Conservation (phyloP, 805 yeast species). For the Teunomyces atbi region DNA sequence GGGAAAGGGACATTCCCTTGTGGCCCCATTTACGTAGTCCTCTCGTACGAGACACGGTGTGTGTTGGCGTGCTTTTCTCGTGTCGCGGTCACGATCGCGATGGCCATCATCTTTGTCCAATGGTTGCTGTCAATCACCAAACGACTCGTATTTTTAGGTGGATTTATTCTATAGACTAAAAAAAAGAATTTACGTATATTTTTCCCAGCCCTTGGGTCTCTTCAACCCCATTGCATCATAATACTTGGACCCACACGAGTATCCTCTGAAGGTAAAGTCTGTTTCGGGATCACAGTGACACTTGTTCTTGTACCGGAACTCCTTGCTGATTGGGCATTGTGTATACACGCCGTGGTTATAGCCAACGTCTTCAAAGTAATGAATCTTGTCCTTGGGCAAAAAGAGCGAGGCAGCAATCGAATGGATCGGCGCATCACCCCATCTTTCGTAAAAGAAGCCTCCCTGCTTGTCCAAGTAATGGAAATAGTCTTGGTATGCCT, state of each 20-base stretch:
- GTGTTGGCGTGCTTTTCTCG: no score
- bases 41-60: no score
- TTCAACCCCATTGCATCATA: slow-evolving; percentile 29
- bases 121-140: no score
- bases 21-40: no score
- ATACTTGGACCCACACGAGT: slow-evolving; percentile 32
- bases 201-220: slow-evolving; percentile 32
- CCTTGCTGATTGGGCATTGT: slow-evolving; percentile 71
- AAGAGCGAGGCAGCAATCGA: slow-evolving; percentile 83
- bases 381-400: slow-evolving; percentile 65
- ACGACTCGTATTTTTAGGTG: neutral
- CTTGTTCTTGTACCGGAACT: slow-evolving; percentile 52
- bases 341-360: slow-evolving; percentile 79
- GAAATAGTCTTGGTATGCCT: slow-evolving; percentile 69
- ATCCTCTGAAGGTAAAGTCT: slow-evolving; percentile 68
- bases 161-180: neutral
- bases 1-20: no score
- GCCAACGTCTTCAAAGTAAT: slow-evolving; percentile 81
- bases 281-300: slow-evolving; percentile 72
- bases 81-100: no score
- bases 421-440: slow-evolving; percentile 96
- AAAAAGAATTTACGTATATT: slow-evolving; percentile 7
- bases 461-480: slow-evolving; percentile 74
- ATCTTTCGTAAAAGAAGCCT: slow-evolving; percentile 87
- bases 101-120: no score